Evolutionary conservation across 208 protist genomes (phyloP), one percentile per base, ranked within the genome.

Genomic region (Trypanosomatidae sp.): DNA sequence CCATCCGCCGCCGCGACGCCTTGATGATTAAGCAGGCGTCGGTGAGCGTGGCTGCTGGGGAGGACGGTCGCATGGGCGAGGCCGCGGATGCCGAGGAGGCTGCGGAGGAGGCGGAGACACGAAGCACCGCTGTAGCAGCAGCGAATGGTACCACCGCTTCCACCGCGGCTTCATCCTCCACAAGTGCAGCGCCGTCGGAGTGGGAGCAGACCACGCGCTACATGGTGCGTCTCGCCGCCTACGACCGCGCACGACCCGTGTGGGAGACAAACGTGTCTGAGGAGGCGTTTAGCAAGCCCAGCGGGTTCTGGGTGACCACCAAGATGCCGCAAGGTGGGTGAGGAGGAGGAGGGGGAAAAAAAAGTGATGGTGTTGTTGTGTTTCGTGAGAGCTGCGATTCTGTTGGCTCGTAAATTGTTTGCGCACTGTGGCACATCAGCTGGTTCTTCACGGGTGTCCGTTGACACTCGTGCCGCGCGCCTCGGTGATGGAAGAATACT

Each of bases 231-330:
- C 79, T 85, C 3, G 86, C 88, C 4, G 55, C 69, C 36, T 74
- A 73, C 46, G 93, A 94, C 66, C 80, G 93, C 17, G 66, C 59
- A 0, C 87, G 91, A 25, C 77, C 82, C 10, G 59, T 95, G 33
- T 97, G 93, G 93, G 76, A 64, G 56, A 65, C 56, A 13, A 95
- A 94, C 56, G 74, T 97, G 65, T 65, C 83, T 10, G 92, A 97
- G 70, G 64, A 65, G 13, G 62, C 66, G 39, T 72, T 76, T 22
- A 50, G 81, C 73, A 71, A 60, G 25, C 73, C 76, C 25, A 92
- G 86, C 66, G 83, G 82, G 13, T 77, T 94, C 43, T 96, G 92
- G 90, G 89, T 93, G 68, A 96, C 92, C 13, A 94, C 86, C 13
- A 88, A 36, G 46, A 86, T 89, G 71, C 73, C 68, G 19, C 69